phyloP scores from a whole-genome alignment of 192 early-diverging fungal species.

The Umbelopsis sp. region DNA sequence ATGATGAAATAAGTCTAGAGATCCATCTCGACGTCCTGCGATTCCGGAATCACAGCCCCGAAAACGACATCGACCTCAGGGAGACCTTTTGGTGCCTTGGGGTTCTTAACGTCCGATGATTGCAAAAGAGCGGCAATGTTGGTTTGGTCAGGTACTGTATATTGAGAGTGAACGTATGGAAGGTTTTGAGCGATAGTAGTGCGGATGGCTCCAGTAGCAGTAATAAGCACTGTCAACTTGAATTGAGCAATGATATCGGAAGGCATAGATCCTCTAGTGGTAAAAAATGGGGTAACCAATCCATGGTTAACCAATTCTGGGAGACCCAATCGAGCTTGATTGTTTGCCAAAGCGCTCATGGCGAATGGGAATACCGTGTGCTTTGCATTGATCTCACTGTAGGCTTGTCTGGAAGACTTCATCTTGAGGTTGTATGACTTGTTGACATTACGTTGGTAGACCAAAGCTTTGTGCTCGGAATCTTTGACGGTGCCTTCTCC shows the following conservation, averaged over 20 bases:
- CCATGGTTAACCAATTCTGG: constrained; percentile 64
- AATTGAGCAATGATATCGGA: constrained; percentile 71
- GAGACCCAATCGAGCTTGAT: constrained; percentile 62
- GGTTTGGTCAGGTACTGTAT: constrained; percentile 46
- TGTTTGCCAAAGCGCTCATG: constrained; percentile 39
- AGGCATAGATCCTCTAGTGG: constrained; percentile 56
- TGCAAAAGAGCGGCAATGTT: constrained; percentile 22
- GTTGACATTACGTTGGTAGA: constrained; percentile 77
- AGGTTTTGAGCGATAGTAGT: constrained; percentile 66
- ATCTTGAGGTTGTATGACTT: constrained; percentile 72
- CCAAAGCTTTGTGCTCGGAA: constrained; percentile 56
- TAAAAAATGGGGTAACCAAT: constrained; percentile 66
- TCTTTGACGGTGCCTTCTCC: constrained; percentile 61
- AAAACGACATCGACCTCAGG: constrained; percentile 35
- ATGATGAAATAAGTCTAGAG: constrained; percentile 6
- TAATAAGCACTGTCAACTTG: constrained; percentile 70
- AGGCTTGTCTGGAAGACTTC: constrained; percentile 63
- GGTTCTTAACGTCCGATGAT: constrained; percentile 39
- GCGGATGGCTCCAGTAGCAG: constrained; percentile 63
- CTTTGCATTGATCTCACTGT: constrained; percentile 60
- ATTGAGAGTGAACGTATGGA: constrained; percentile 79
- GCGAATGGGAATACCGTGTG: constrained; percentile 81
- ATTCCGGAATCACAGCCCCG: constrained; percentile 17
- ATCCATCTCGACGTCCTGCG: constrained; percentile 11
- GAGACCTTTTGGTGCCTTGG: constrained; percentile 37